Conservation (phyloP, 768 basidiomycete genomes). For the Rhodotorula babjevae region DNA sequence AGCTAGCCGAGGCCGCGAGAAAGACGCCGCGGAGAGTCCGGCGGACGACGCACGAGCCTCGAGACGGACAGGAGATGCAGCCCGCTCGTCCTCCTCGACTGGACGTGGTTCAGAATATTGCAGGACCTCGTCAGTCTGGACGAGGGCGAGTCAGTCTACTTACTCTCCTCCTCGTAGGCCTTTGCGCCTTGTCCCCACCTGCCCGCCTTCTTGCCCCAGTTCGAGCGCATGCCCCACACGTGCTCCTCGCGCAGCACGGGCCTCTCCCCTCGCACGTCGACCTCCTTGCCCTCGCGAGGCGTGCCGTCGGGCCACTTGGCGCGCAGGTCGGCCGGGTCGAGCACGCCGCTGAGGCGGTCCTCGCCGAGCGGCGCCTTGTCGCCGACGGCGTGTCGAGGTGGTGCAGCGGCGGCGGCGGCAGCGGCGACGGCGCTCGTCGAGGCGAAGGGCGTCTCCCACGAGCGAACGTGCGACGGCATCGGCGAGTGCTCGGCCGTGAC, state of each 20-base stretch:
- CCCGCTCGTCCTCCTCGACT: too few species aligned
- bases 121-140: too few species aligned
- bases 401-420: background rate
- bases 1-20: background rate
- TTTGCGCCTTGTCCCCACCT: constrained; percentile 32
- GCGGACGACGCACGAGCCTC: background rate
- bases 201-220: constrained; percentile 34
- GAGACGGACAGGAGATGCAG: too few species aligned
- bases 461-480: constrained; percentile 27
- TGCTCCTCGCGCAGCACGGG: constrained; percentile 26
- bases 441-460: constrained; percentile 34
- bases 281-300: constrained; percentile 14
- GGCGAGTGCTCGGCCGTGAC: constrained; percentile 36
- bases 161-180: constrained; percentile 11
- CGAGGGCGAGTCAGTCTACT: background rate
- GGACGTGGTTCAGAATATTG: too few species aligned
- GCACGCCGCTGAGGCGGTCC: constrained; percentile 23
- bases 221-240: constrained; percentile 34
- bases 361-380: background rate
- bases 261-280: constrained; percentile 13
- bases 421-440: background rate
- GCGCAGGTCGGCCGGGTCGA: constrained; percentile 19
- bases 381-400: constrained; percentile 6
- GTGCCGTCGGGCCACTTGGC: constrained; percentile 16
- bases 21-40: background rate